These are phyloP conservation scores for Corymbia maculata DNA, from an alignment of 345 rosid species.

Conservation along the genomic window DNA sequence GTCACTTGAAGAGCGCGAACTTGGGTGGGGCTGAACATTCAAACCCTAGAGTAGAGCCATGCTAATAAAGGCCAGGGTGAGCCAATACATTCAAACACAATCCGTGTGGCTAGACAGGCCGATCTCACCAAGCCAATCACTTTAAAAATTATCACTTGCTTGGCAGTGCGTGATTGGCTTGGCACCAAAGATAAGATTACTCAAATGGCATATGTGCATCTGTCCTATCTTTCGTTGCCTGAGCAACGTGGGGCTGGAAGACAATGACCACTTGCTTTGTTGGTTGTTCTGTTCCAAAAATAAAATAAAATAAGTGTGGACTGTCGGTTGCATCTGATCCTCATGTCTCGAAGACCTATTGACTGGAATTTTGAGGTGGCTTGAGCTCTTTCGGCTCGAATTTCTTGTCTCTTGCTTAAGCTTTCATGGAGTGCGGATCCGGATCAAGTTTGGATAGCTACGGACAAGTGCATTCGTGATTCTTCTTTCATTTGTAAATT, in stretches of 20 bases:
- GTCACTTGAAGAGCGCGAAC: neutral
- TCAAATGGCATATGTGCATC: neutral
- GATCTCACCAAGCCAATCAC: neutral
- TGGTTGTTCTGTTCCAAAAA: neutral
- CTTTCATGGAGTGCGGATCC: no score
- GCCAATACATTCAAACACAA: neutral
- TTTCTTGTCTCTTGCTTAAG: no score
- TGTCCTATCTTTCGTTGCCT: neutral
- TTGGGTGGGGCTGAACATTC: neutral
- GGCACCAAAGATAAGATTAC: neutral
- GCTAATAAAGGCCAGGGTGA: neutral
- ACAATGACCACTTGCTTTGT: neutral
- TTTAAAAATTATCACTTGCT: neutral
- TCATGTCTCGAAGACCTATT: neutral
- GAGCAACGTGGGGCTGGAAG: neutral
- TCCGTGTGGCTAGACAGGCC: neutral
- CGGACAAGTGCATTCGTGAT: no score
- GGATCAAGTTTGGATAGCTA: neutral
- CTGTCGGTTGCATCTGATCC: neutral
- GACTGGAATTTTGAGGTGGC: neutral
- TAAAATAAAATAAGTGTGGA: neutral
- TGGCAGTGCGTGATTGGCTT: neutral
- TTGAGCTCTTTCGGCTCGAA: no score
- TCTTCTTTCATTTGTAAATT: no score
- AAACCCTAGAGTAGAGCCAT: neutral